Conservation (phyloP, 345 rosid species). For the Lepidium africanum region DNA sequence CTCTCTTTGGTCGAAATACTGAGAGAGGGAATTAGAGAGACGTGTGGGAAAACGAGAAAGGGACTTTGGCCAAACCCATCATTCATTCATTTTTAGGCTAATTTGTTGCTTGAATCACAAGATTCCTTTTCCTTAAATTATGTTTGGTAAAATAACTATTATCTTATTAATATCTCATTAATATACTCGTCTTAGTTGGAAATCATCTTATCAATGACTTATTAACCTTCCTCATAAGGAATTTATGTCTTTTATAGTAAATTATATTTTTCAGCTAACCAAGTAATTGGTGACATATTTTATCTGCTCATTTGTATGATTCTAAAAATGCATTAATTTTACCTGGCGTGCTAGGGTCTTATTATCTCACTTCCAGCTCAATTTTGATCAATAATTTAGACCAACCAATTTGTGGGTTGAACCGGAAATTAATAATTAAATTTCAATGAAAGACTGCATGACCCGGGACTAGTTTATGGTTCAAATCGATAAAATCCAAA, state of each 20-base stretch:
- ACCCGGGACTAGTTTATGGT: slow-evolving; percentile 12
- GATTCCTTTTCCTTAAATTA: slow-evolving; percentile 8
- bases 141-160: neutral
- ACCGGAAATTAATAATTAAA: neutral
- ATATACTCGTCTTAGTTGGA: neutral
- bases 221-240: neutral
- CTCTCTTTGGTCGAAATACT: neutral
- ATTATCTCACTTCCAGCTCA: slow-evolving; percentile 12
- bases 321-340: neutral
- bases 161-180: neutral
- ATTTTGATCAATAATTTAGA: neutral
- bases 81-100: slow-evolving; percentile 3
- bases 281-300: neutral
- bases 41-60: slow-evolving; percentile 32
- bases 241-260: neutral
- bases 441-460: slow-evolving; percentile 6
- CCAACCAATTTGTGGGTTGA: neutral
- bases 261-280: neutral
- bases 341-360: neutral
- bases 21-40: neutral
- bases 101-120: slow-evolving; percentile 18
- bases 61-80: slow-evolving; percentile 26
- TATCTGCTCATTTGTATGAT: neutral
- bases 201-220: slow-evolving; percentile 11
- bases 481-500: neutral